Evolutionary conservation across 345 rosid species (phyloP).

Genomic region (Alliaria petiolata): DNA sequence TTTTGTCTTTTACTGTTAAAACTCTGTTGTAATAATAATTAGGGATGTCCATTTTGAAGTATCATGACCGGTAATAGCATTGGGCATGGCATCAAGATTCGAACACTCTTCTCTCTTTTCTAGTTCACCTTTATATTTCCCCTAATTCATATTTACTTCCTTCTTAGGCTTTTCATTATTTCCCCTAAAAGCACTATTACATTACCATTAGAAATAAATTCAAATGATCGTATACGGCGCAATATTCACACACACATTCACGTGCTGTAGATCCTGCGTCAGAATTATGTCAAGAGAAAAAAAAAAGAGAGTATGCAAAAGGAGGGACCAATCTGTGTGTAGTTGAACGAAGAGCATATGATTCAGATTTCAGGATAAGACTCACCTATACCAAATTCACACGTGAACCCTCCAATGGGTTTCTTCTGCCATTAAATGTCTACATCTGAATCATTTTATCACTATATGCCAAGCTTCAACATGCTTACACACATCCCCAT

Average conservation of each 20-base stretch:
- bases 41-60: not conserved
- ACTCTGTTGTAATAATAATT: constrained; percentile 8
- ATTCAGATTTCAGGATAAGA: constrained; percentile 11
- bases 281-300: not conserved
- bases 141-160: not conserved
- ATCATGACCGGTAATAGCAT: too few species aligned
- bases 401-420: constrained; percentile 14
- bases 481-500: constrained; percentile 16
- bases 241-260: not conserved
- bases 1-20: not conserved
- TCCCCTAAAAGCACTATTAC: not conserved
- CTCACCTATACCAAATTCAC: constrained; percentile 11
- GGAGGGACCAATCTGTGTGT: constrained; percentile 18
- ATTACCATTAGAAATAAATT: not conserved
- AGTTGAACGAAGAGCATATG: constrained; percentile 17
- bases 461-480: constrained; percentile 15
- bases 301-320: not conserved
- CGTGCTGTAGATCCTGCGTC: not conserved
- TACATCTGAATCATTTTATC: constrained; percentile 11
- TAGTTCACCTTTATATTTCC: not conserved
- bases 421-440: not conserved
- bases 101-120: not conserved
- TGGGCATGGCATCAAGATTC: too few species aligned
- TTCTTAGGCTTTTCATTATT: not conserved
- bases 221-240: not conserved